Evolutionary conservation across 2,329 filamentous ascomycete genomes (phyloP).

Genomic region (Diplodia mutila): DNA sequence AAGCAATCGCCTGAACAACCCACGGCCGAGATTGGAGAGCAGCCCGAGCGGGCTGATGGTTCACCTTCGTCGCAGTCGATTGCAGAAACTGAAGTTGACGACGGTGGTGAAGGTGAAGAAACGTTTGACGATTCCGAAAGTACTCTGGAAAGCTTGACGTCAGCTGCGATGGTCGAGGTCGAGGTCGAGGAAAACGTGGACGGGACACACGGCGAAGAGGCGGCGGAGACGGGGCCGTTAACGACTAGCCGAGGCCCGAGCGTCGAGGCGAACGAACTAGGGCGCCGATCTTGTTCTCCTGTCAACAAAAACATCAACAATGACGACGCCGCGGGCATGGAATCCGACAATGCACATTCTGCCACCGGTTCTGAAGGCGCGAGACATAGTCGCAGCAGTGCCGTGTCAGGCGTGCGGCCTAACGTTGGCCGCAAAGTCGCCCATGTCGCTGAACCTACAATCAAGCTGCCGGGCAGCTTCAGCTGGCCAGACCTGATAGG

Average conservation of each 20-base stretch:
- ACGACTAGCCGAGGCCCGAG: not conserved
- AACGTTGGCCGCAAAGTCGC: not conserved
- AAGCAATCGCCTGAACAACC: not conserved
- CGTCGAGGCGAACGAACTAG: not conserved
- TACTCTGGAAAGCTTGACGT: not conserved
- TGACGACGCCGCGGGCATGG: slow-evolving; percentile 13
- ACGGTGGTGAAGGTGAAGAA: not conserved
- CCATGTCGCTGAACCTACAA: not conserved
- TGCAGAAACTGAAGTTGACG: not conserved
- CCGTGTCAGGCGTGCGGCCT: not conserved
- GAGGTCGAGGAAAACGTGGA: not conserved
- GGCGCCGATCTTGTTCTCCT: slow-evolving; percentile 2
- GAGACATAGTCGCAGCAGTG: not conserved
- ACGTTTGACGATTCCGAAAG: not conserved
- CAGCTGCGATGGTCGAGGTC: not conserved
- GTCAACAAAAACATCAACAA: slow-evolving; percentile 19
- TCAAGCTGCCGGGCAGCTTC: slow-evolving; percentile 5
- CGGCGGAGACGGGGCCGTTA: not conserved
- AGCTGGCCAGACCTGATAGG: slow-evolving; percentile 24
- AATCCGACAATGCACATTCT: slow-evolving; percentile 4
- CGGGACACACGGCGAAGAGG: too few species aligned
- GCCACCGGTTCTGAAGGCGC: not conserved
- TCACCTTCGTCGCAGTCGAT: not conserved
- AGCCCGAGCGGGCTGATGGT: not conserved
- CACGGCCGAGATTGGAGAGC: not conserved